Evolutionary conservation across 2,329 filamentous ascomycete genomes (phyloP).

Genomic region (Talaromyces sp.): DNA sequence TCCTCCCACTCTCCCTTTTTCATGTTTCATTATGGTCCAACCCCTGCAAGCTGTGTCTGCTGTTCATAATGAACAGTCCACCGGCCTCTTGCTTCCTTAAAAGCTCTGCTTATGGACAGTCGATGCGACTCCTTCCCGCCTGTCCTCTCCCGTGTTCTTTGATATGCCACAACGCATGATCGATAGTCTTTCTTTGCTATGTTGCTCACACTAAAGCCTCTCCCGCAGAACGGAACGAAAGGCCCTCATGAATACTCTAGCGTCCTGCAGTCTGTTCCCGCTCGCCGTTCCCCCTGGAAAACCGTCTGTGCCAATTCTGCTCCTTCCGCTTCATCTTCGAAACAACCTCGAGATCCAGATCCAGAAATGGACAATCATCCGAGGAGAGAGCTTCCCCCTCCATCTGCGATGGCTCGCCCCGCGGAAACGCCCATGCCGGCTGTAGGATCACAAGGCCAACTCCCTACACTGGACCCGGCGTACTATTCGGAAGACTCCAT

Average conservation of each 20-base stretch:
- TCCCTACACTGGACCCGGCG: constrained; percentile 63
- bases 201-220: constrained; percentile 49
- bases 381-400: constrained; percentile 67
- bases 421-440: constrained; percentile 32
- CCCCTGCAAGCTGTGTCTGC: neutral
- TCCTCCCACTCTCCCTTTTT: neutral
- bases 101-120: neutral
- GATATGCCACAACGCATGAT: neutral
- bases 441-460: constrained; percentile 48
- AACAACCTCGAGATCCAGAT: constrained; percentile 47
- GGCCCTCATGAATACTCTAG: constrained; percentile 49
- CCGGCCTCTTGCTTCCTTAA: neutral
- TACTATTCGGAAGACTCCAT: constrained; percentile 70
- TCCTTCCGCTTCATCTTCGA: constrained; percentile 27
- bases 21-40: neutral
- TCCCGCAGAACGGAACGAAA: constrained; percentile 47
- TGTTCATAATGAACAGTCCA: neutral
- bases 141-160: neutral
- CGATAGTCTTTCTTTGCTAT: neutral
- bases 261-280: constrained; percentile 41
- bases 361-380: constrained; percentile 60
- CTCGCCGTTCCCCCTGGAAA: constrained; percentile 37
- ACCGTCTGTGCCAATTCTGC: constrained; percentile 33
- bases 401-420: constrained; percentile 62
- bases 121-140: neutral